phyloP scores from a whole-genome alignment of 164 flowering plant species.

The Cinnamomum micranthum region DNA sequence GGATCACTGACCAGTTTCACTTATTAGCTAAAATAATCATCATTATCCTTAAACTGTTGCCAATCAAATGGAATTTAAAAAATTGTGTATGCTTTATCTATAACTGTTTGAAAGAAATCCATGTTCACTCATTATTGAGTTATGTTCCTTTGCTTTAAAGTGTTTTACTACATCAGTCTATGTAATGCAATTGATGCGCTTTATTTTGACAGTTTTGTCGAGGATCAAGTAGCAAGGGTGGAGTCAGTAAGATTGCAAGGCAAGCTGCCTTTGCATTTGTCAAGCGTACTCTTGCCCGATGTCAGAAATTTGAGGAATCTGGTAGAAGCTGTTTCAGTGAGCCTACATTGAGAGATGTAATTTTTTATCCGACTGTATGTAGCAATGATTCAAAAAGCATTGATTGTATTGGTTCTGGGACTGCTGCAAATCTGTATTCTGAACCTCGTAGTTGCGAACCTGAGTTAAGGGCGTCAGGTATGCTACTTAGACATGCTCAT shows the following conservation, averaged over 20 bases:
- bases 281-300: slow-evolving; percentile 60
- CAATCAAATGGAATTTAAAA: too few species aligned
- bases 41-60: too few species aligned
- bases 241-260: slow-evolving; percentile 47
- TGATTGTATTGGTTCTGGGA: slow-evolving; percentile 31
- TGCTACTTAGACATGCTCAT: slow-evolving; percentile 3
- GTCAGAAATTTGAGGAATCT: slow-evolving; percentile 48
- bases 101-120: too few species aligned
- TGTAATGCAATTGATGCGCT: neutral
- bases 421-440: slow-evolving; percentile 29
- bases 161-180: neutral
- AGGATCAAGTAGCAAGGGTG: slow-evolving; percentile 37
- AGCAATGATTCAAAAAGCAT: slow-evolving; percentile 31
- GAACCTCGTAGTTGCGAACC: slow-evolving; percentile 33
- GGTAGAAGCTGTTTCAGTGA: slow-evolving; percentile 62
- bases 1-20: too few species aligned
- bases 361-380: slow-evolving; percentile 37
- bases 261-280: slow-evolving; percentile 70
- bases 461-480: slow-evolving; percentile 44
- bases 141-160: too few species aligned
- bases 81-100: too few species aligned
- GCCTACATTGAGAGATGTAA: slow-evolving; percentile 43
- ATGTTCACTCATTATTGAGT: too few species aligned
- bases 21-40: too few species aligned
- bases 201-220: slow-evolving; percentile 47